Evolutionary conservation across 805 yeast genomes (phyloP).

Genomic region (Sugiyamaella marilandica): DNA sequence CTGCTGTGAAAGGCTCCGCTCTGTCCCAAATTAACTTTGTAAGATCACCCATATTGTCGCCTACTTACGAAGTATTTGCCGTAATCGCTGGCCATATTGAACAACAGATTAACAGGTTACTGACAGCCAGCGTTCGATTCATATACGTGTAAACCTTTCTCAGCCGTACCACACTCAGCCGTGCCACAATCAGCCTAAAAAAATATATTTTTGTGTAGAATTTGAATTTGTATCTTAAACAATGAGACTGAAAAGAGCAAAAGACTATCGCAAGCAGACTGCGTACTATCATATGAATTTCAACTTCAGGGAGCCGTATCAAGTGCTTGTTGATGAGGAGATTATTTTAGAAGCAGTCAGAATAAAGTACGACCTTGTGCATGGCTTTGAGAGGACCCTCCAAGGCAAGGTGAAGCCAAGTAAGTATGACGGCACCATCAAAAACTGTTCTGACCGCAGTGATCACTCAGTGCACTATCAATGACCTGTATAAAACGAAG

Average conservation of each 20-base stretch:
- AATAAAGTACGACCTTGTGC: slow-evolving; percentile 71
- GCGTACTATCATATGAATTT: slow-evolving; percentile 77
- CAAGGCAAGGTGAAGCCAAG: slow-evolving; percentile 79
- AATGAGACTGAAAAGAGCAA: slow-evolving; percentile 97
- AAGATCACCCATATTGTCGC: background rate
- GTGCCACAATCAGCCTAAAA: background rate
- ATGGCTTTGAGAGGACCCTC: slow-evolving; percentile 72
- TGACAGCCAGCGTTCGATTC: background rate
- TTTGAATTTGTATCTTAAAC: background rate
- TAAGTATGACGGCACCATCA: slow-evolving; percentile 15
- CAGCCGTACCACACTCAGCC: background rate
- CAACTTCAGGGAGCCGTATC: slow-evolving; percentile 91
- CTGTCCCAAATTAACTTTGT: background rate
- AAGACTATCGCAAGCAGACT: slow-evolving; percentile 90
- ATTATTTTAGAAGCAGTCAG: slow-evolving; percentile 60
- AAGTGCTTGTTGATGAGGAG: slow-evolving; percentile 80
- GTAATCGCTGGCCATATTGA: background rate
- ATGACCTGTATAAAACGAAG: slow-evolving; percentile 66
- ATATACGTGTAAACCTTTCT: background rate
- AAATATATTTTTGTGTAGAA: background rate
- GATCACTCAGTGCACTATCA: slow-evolving; percentile 96
- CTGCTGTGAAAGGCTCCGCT: slow-evolving; percentile 19
- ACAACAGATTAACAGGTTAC: background rate
- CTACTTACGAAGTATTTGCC: background rate
- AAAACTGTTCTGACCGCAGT: slow-evolving; percentile 30